Evolutionary conservation across 345 rosid genomes (phyloP).

Genomic region (Melaleuca quinquenervia): DNA sequence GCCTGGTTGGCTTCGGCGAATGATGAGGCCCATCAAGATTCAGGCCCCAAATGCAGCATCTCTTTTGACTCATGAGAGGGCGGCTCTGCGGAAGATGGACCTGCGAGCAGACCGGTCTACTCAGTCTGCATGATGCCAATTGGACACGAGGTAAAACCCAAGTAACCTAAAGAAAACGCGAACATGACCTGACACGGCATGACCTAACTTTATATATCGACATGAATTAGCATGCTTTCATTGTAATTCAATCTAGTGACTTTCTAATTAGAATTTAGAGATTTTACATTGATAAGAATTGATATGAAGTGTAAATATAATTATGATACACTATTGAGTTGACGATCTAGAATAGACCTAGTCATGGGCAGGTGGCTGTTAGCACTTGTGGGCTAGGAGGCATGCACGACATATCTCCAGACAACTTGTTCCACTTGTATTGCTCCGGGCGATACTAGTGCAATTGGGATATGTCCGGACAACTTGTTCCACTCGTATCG

Average conservation of each 20-base stretch:
- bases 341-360: neutral
- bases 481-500: neutral
- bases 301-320: fast-evolving
- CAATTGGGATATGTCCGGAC: neutral
- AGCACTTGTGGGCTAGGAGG: neutral
- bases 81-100: too few species aligned
- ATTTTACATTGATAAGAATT: neutral
- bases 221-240: neutral
- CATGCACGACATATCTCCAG: neutral
- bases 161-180: fast-evolving
- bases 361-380: neutral
- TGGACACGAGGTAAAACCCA: too few species aligned
- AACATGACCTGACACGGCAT: fast-evolving
- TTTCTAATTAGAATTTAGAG: neutral
- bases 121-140: neutral
- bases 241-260: neutral
- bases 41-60: neutral
- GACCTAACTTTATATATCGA: neutral
- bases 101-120: neutral
- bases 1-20: neutral
- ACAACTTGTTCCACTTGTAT: neutral
- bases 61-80: too few species aligned
- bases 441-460: neutral
- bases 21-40: neutral
- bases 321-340: neutral